Evolutionary conservation across 352 stramenopile genomes (phyloP).

Genomic region (Globisporangium ultimum): DNA sequence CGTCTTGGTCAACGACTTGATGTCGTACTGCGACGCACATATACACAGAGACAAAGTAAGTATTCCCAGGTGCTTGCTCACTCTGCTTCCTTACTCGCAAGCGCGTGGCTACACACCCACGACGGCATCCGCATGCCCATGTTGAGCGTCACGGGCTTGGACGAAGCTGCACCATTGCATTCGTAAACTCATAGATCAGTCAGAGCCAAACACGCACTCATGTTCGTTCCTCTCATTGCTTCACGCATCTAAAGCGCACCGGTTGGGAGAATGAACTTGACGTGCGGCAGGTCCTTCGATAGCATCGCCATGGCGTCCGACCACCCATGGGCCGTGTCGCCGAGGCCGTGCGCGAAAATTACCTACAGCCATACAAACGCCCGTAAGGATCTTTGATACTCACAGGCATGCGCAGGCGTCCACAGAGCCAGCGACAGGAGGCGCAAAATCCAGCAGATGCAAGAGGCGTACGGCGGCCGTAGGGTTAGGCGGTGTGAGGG

Average conservation of each 20-base stretch:
- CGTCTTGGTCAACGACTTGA: slow-evolving; percentile 86
- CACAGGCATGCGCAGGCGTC: neutral
- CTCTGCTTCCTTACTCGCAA: neutral
- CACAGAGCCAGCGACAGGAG: neutral
- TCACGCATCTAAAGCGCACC: slow-evolving; percentile 20
- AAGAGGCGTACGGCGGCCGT: slow-evolving; percentile 13
- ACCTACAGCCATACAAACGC: slow-evolving; percentile 22
- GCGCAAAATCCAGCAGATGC: neutral
- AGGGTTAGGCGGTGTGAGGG: slow-evolving; percentile 22
- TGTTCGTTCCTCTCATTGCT: too few species aligned
- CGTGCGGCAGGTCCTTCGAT: slow-evolving; percentile 51
- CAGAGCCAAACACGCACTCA: neutral
- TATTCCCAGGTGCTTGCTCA: neutral
- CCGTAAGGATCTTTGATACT: too few species aligned
- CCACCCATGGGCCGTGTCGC: slow-evolving; percentile 90
- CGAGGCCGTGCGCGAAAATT: slow-evolving; percentile 89
- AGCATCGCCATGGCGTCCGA: slow-evolving; percentile 58
- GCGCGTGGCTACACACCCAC: slow-evolving; percentile 56
- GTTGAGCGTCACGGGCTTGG: slow-evolving; percentile 93
- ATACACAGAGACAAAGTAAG: neutral
- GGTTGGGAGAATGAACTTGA: slow-evolving; percentile 78
- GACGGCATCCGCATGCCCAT: slow-evolving; percentile 92
- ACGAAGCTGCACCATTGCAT: slow-evolving; percentile 40
- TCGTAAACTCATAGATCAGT: neutral
- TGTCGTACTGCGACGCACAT: slow-evolving; percentile 80